Evolutionary conservation across 139 green algal genomes (phyloP), one percentile per base, ranked within the genome.

Genomic region (Gonium pectorale): DNA sequence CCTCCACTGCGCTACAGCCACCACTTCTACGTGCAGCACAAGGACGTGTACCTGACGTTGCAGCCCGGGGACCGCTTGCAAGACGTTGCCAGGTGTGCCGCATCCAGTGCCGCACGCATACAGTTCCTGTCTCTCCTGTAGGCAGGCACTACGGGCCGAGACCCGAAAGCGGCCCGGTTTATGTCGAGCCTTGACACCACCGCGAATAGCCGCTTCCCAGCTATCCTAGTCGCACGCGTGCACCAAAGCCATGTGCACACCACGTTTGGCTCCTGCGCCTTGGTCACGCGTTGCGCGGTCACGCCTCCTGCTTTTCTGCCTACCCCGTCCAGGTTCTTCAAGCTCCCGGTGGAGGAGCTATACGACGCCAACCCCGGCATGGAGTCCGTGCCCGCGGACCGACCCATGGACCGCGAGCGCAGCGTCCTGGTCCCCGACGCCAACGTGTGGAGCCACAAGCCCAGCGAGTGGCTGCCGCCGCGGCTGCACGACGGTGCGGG

Each of bases 21-120:
- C 79, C 79, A 85, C 64, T 85, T 85, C 37, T 85, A 85, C 33
- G 64, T 85, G 79, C 79, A 85, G 79, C 79, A 85, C 49, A 85
- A 77, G 64, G 79, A 85, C 37, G 79, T 85, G 6, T 33, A 26
- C 46, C n/a, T 85, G 26, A 85, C 63, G 35, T 11, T 78, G 64
- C 79, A 77, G 66, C 66, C 66, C 27, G 79, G 49, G 33, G 64
- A 67, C 27, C 67, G 2, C 35, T 49, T 77, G 33, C 3, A 2
- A 1, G 79, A 85, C 46, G 49, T 85, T 26, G 79, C 79, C 9
- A 54, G 38, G 79, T 85, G 59, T n/a, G n/a, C n/a, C n/a, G n/a
- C n/a, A n/a, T n/a, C n/a, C n/a, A n/a, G n/a, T n/a, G n/a, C n/a
- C n/a, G n/a, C n/a, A n/a, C n/a, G n/a, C n/a, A n/a, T n/a, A n/a